These are phyloP conservation scores for Elongisporangium anandrum DNA, from an alignment of 352 stramenopile genomes.

Conservation along the genomic window DNA sequence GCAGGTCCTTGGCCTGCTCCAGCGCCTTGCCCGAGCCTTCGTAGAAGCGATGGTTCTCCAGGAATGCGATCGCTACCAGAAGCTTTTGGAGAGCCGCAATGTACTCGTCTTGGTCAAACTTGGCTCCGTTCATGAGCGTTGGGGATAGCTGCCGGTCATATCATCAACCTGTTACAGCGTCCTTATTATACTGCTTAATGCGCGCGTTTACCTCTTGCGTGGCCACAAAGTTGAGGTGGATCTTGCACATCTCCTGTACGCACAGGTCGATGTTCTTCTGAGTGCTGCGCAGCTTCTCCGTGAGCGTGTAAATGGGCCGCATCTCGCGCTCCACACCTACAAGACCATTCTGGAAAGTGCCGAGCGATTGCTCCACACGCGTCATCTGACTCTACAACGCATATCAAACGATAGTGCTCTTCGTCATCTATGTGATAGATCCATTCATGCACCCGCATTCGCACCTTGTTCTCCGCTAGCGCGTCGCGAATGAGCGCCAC, in stretches of 20 bases:
- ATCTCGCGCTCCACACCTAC: slow-evolving; percentile 75
- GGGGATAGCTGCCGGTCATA: slow-evolving; percentile 40
- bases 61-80: slow-evolving; percentile 59
- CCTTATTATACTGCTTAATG: background rate
- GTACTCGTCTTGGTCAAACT: slow-evolving; percentile 73
- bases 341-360: slow-evolving; percentile 56
- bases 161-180: background rate
- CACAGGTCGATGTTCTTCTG: slow-evolving; percentile 85
- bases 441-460: background rate
- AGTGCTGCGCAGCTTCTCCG: slow-evolving; percentile 68
- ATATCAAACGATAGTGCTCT: slow-evolving; percentile 1
- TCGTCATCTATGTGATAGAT: background rate
- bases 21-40: slow-evolving; percentile 71
- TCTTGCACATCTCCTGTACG: slow-evolving; percentile 57
- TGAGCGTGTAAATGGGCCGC: slow-evolving; percentile 83
- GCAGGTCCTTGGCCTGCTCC: slow-evolving; percentile 58
- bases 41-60: slow-evolving; percentile 65
- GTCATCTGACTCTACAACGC: slow-evolving; percentile 47
- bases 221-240: slow-evolving; percentile 74
- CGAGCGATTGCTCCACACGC: slow-evolving; percentile 49
- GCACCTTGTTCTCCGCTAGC: slow-evolving; percentile 60
- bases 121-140: slow-evolving; percentile 57
- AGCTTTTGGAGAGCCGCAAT: slow-evolving; percentile 60
- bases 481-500: slow-evolving; percentile 60
- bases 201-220: slow-evolving; percentile 44